These are phyloP conservation scores for Sclerotinia sclerotiorum DNA, from an alignment of 2,329 filamentous ascomycete species.

Conservation along the genomic window DNA sequence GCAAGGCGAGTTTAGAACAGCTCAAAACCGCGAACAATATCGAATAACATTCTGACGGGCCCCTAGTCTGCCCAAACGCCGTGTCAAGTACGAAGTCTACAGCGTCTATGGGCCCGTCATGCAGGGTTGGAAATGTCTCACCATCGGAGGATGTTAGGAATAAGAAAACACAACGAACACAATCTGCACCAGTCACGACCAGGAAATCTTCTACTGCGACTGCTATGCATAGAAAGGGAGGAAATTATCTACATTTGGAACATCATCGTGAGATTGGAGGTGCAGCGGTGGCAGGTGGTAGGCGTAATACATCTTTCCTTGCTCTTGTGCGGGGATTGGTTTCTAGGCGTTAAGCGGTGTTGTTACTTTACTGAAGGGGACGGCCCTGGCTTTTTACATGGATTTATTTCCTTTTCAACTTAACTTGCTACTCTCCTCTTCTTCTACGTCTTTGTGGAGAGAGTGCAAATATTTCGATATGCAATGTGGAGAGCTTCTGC, in stretches of 20 bases:
- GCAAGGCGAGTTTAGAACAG: slow-evolving; percentile 96
- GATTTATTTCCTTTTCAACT: slow-evolving; percentile 13
- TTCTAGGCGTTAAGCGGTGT: slow-evolving; percentile 24
- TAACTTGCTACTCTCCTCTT: slow-evolving; percentile 14
- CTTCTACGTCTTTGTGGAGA: background rate
- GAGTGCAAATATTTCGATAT: slow-evolving; percentile 15
- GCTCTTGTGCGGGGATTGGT: slow-evolving; percentile 23
- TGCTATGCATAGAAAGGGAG: slow-evolving; percentile 19
- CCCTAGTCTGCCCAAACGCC: slow-evolving; percentile 25
- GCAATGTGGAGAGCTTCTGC: slow-evolving; percentile 4
- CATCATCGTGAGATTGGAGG: slow-evolving; percentile 9
- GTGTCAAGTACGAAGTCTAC: slow-evolving; percentile 16
- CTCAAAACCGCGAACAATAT: slow-evolving; percentile 98
- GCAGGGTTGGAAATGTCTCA: slow-evolving; percentile 21
- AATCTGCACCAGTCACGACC: slow-evolving; percentile 19
- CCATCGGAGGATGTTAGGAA: slow-evolving; percentile 21
- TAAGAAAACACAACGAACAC: slow-evolving; percentile 18
- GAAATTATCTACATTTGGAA: slow-evolving; percentile 20
- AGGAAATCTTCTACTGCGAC: slow-evolving; percentile 14
- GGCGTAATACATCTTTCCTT: slow-evolving; percentile 25
- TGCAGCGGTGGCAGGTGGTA: slow-evolving; percentile 1
- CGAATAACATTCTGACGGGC: slow-evolving; percentile 85
- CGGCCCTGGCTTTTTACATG: slow-evolving; percentile 17
- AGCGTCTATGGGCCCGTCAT: slow-evolving; percentile 33
- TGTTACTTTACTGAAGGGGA: slow-evolving; percentile 20